Evolutionary conservation across 495 filamentous ascomycete genomes (phyloP).

Genomic region (Sphaerosporella brunnea): DNA sequence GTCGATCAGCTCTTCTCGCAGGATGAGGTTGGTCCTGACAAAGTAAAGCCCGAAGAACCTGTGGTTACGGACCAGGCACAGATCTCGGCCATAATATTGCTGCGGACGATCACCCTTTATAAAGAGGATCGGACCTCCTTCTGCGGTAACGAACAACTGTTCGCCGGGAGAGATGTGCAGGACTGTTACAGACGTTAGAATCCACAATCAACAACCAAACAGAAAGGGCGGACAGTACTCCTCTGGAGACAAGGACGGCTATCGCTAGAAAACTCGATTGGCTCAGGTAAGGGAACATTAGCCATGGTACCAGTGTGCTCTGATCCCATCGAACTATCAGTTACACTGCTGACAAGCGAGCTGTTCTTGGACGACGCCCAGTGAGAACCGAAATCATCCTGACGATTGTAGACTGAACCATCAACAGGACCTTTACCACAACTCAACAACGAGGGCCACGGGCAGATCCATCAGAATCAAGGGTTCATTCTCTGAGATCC

Average conservation of each 20-base stretch:
- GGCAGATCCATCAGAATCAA: not conserved
- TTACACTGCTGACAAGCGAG: too few relatives aligned
- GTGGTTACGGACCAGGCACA: slow-evolving; percentile 19
- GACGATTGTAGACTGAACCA: too few relatives aligned
- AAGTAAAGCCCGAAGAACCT: slow-evolving; percentile 10
- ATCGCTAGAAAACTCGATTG: too few relatives aligned
- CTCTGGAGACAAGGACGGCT: too few relatives aligned
- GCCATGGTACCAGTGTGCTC: too few relatives aligned
- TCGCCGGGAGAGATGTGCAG: not conserved
- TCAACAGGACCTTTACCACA: not conserved
- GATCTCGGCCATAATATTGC: slow-evolving; percentile 15
- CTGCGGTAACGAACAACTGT: slow-evolving; percentile 9
- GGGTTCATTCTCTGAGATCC: too few relatives aligned
- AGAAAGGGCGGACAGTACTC: too few relatives aligned
- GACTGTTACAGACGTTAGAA: not conserved
- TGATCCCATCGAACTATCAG: too few relatives aligned
- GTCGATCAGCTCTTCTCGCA: not conserved
- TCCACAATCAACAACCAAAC: not conserved
- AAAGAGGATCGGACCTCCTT: slow-evolving; percentile 16
- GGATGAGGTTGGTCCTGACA: slow-evolving; percentile 12
- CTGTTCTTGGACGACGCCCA: too few relatives aligned
- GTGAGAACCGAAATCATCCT: too few relatives aligned
- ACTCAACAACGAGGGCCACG: not conserved
- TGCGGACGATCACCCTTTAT: slow-evolving; percentile 18
- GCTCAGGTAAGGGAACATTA: too few relatives aligned